Percentiles rank a stretch among this genome's conserved stretches.
These are phyloP conservation scores for Eucalyptus viminalis DNA, from an alignment of 345 rosid genomes.

Conservation along the genomic window DNA sequence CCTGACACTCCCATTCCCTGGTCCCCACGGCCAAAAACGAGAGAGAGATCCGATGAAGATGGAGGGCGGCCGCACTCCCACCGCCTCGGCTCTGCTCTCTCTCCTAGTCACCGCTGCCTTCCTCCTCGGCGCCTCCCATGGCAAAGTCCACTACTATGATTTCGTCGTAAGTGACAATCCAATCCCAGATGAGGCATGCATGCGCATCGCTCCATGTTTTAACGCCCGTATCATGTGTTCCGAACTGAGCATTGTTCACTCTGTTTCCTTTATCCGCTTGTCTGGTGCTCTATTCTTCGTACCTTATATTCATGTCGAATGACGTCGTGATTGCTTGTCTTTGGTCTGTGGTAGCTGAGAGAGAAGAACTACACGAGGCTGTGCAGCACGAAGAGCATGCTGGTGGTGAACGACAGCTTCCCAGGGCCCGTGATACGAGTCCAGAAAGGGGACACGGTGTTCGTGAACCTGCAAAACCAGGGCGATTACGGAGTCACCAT, in stretches of 20 bases:
- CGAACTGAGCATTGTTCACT: not conserved
- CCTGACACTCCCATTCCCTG: not conserved
- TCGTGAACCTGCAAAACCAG: not conserved
- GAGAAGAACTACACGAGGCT: not conserved
- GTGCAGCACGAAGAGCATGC: not conserved
- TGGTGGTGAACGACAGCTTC: slow-evolving; percentile 1
- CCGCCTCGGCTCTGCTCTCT: not conserved
- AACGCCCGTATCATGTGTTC: not conserved
- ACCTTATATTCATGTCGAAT: not conserved
- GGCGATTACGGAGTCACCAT: not conserved
- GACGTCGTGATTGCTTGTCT: not conserved
- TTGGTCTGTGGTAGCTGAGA: not conserved
- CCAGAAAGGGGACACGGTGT: not conserved
- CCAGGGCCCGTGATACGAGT: not conserved
- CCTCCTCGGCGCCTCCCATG: not conserved
- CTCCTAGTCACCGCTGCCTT: not conserved
- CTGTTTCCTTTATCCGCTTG: not conserved
- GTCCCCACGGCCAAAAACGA: not conserved
- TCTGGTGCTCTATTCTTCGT: not conserved
- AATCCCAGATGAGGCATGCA: not conserved
- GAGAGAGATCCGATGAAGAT: not conserved
- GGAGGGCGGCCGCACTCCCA: not conserved
- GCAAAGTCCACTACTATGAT: not conserved
- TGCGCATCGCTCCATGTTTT: not conserved
- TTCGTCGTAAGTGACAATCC: not conserved